Evolutionary conservation across 257 asterid genomes (phyloP).

Genomic region (Solanum microdontum): DNA sequence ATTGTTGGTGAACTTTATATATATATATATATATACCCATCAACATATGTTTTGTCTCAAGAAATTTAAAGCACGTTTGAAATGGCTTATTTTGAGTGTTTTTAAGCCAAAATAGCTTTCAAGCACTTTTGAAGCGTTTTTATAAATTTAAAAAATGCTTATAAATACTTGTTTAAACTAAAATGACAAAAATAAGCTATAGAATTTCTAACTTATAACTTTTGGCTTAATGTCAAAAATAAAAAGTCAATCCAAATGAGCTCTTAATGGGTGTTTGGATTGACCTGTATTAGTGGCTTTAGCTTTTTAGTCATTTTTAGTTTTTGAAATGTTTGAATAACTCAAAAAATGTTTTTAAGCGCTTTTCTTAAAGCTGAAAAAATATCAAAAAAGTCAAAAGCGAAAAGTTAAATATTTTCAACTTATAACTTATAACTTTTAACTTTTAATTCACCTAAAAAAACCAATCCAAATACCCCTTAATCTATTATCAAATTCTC

Average conservation of each 20-base stretch:
- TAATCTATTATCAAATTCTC: neutral
- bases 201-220: neutral
- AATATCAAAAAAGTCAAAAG: neutral
- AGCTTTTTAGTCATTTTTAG: too few relatives aligned
- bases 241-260: neutral
- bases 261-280: neutral
- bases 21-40: neutral
- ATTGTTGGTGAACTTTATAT: neutral
- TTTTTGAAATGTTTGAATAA: too few relatives aligned
- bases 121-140: neutral
- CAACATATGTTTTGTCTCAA: neutral
- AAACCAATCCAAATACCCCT: neutral
- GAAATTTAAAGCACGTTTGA: neutral
- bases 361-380: too few relatives aligned
- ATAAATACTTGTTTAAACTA: neutral
- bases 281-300: neutral
- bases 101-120: neutral
- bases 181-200: too few relatives aligned
- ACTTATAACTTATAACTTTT: too few relatives aligned
- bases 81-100: neutral
- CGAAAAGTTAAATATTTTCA: neutral
- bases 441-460: neutral
- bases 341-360: neutral
- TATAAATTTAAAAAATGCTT: neutral
- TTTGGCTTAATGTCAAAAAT: neutral